phyloP scores from a whole-genome alignment of 1,284 basidiomycete species.

The Termitomyces sp. region DNA sequence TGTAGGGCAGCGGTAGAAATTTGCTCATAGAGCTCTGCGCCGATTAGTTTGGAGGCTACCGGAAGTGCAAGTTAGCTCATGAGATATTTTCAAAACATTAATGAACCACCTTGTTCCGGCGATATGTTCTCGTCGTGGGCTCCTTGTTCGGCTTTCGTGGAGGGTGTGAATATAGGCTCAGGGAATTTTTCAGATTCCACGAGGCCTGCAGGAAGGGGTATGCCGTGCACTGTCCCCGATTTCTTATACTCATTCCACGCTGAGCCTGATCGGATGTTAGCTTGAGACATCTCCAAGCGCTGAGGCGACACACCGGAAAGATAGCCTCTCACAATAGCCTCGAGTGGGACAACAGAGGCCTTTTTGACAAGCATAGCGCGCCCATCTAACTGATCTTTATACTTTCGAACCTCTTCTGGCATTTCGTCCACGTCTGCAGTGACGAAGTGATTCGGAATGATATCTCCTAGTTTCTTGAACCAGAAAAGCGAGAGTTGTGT shows the following conservation, averaged over 20 bases:
- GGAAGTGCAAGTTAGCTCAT: conserved; percentile 6
- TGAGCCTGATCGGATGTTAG: conserved; percentile 56
- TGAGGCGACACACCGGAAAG: conserved; percentile 65
- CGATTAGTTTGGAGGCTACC: conserved; percentile 62
- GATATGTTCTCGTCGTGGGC: conserved; percentile 98
- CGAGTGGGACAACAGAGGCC: conserved; percentile 89
- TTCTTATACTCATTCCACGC: conserved; percentile 95
- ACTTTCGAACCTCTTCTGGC: conserved; percentile 67
- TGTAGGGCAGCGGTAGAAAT: conserved; percentile 59
- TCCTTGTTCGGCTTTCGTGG: conserved; percentile 95
- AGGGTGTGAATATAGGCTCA: conserved; percentile 90
- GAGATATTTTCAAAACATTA: background rate
- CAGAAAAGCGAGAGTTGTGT: conserved; percentile 92
- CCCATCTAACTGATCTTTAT: conserved; percentile 73
- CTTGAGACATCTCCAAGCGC: background rate
- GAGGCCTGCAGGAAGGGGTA: conserved; percentile 70
- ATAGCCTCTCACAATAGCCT: conserved; percentile 96
- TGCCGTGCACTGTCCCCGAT: conserved; percentile 85
- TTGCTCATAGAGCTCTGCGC: conserved; percentile 58
- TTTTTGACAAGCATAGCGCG: conserved; percentile 90
- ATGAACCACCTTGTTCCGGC: conserved; percentile 69
- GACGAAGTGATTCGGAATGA: conserved; percentile 87
- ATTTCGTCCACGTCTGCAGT: conserved; percentile 69
- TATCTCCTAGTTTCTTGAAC: conserved; percentile 78
- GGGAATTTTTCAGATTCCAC: conserved; percentile 84